These are phyloP conservation scores for Halenospora varia DNA, from an alignment of 495 filamentous ascomycete species.

Conservation along the genomic window DNA sequence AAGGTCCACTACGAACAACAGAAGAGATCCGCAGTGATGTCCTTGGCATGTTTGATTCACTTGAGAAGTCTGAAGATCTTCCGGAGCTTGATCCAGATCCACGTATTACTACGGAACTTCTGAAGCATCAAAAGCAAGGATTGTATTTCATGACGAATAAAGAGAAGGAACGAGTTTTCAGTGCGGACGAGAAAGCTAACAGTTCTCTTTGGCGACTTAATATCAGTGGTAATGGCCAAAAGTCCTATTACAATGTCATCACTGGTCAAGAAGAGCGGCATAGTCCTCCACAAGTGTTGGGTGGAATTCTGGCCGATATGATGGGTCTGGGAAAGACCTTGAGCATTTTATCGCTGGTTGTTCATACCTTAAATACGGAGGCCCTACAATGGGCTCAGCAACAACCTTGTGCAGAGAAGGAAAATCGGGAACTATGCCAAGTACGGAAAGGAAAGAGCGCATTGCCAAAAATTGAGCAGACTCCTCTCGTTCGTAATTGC, in stretches of 20 bases:
- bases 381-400: constrained; percentile 54
- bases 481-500: constrained; percentile 57
- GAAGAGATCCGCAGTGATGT: constrained; percentile 86
- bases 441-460: constrained; percentile 17
- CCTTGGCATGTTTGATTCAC: constrained; percentile 79
- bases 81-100: constrained; percentile 66
- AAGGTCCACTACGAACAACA: constrained; percentile 49
- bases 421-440: constrained; percentile 27
- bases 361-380: constrained; percentile 51
- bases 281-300: constrained; percentile 67
- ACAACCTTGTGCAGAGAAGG: constrained; percentile 20
- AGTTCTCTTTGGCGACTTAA: constrained; percentile 72
- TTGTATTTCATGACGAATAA: constrained; percentile 84
- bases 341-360: constrained; percentile 75
- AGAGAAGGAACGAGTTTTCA: constrained; percentile 59
- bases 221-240: constrained; percentile 45
- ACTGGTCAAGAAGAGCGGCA: constrained; percentile 60
- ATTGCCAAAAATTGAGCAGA: constrained; percentile 19
- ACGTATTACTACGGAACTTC: constrained; percentile 62
- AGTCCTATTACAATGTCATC: constrained; percentile 74
- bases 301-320: constrained; percentile 95
- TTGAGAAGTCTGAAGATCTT: constrained; percentile 68
- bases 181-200: constrained; percentile 42
- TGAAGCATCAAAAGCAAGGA: constrained; percentile 89
- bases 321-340: constrained; percentile 97